Base-by-base conservation (phyloP, 768 basidiomycete genomes). In the Astraeus odoratus region DNA sequence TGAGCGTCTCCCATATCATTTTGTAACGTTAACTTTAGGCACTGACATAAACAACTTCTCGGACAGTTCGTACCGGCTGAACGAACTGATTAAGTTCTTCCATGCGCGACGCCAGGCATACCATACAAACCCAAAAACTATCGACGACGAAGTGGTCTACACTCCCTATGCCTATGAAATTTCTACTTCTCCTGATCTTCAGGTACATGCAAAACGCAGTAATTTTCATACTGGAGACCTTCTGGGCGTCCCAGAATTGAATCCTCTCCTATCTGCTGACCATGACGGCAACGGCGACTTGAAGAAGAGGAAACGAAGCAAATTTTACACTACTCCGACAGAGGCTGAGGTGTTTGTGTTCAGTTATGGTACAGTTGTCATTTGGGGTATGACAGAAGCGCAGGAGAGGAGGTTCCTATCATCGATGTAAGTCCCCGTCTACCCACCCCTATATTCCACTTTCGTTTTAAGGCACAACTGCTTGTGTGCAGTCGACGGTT, bases 381-480 rank as follows among this genome's bases (percentile, higher is more conserved):
- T 95, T 42, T 97, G 94, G 94, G 94, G 94, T 20, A 96, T 97
- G 93, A 84, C 88, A 30, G 91, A 96, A 60, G 71, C 80, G 5
- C 89, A 96, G 57, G 94, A 97, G 69, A 86, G 78, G 62, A 74
- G 92, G 8, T 92, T 97, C 57, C 67, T 97, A 50, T 81, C 86
- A 22, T 93, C 92, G 18, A 76, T 97, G 94, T 94, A 57, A 66
- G 88, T 71, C 23, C 39, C 13, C n/a, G 25, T 30, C 25, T 43
- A 34, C 41, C 39, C 30, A 29, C 16, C 42, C n/a, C n/a, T n/a
- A n/a, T 29, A 26, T 13, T 39, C 24, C 3, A 23, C 12, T 8
- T 25, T 20, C 20, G 23, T 25, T 25, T 23, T 6, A 12, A 7
- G n/a, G 20, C 2, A 34, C 29, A 46, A 33, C 18, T 9, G 47